Percentiles rank a stretch among this genome's conserved stretches.
phyloP scores from a whole-genome alignment of 2,329 filamentous ascomycete species.

The Alternaria ethzedia region DNA sequence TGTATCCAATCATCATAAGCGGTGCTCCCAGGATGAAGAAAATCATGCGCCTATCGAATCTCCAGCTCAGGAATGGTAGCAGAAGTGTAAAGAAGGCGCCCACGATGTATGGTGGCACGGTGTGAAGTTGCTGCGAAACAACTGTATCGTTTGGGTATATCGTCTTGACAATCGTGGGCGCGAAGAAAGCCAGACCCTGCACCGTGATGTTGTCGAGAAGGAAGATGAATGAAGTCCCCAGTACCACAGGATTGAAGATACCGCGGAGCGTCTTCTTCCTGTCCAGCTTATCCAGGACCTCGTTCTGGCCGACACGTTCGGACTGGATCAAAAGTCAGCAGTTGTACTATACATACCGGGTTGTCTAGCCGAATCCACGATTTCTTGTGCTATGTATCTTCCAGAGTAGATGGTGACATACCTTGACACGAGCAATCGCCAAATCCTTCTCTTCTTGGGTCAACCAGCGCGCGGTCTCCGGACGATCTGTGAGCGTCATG shows the following conservation, averaged over 20 bases:
- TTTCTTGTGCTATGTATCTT: background rate
- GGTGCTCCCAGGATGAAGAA: conserved; percentile 68
- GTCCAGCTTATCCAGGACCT: conserved; percentile 69
- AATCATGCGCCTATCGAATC: conserved; percentile 64
- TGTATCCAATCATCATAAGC: conserved; percentile 71
- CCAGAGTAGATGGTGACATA: background rate
- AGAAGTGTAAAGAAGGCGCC: conserved; percentile 71
- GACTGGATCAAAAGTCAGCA: conserved; percentile 45
- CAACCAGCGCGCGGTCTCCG: conserved; percentile 72
- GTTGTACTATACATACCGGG: background rate
- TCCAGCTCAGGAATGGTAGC: conserved; percentile 67
- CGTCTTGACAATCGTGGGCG: conserved; percentile 71
- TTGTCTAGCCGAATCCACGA: background rate
- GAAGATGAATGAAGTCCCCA: conserved; percentile 65
- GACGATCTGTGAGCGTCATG: conserved; percentile 70
- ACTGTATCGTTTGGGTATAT: conserved; percentile 67
- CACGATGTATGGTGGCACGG: conserved; percentile 73
- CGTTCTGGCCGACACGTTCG: conserved; percentile 67
- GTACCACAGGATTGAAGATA: conserved; percentile 68
- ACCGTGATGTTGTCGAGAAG: conserved; percentile 73
- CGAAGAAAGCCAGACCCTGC: conserved; percentile 73
- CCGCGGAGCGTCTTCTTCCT: conserved; percentile 65
- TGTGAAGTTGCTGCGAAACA: conserved; percentile 71
- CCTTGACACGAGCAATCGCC: conserved; percentile 68
- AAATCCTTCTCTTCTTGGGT: conserved; percentile 69